A percentile compares a stretch with the other conserved stretches of the same genome.
Conservation (phyloP, 805 yeast species). For the Candida mattraensis region DNA sequence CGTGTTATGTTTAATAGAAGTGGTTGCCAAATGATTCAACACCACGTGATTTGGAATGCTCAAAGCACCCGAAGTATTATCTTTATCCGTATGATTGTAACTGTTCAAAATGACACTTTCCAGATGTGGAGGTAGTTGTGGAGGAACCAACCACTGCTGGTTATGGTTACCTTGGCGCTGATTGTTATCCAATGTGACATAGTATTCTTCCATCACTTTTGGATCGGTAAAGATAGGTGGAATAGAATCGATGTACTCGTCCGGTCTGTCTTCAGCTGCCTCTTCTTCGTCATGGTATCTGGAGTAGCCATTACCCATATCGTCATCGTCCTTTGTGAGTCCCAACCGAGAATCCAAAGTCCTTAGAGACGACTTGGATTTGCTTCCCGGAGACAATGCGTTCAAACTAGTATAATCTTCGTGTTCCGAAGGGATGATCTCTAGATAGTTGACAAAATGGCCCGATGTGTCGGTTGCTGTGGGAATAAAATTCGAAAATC, state of each 20-base stretch:
- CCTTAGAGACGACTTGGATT: conserved; percentile 31
- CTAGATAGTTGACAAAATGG: conserved; percentile 88
- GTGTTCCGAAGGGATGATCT: conserved; percentile 46
- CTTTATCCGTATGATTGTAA: conserved; percentile 59
- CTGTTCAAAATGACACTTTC: conserved; percentile 90
- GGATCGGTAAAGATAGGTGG: conserved; percentile 87
- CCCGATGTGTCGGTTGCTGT: conserved; percentile 98
- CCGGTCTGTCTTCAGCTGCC: conserved; percentile 28
- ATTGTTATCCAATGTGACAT: conserved; percentile 70
- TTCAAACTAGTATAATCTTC: conserved; percentile 25
- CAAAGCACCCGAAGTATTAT: conserved; percentile 83
- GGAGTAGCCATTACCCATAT: conserved; percentile 79
- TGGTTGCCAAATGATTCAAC: conserved; percentile 91
- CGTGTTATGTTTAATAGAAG: conserved; percentile 90
- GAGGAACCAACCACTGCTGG: conserved; percentile 74
- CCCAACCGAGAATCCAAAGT: conserved; percentile 64
- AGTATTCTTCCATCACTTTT: conserved; percentile 83
- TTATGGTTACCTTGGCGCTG: conserved; percentile 52
- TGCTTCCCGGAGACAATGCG: conserved; percentile 15
- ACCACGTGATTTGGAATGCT: conserved; percentile 96
- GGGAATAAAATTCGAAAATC: conserved; percentile 87
- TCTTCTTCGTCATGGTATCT: conserved; percentile 68
- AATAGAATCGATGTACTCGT: conserved; percentile 60
- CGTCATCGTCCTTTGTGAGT: conserved; percentile 67
- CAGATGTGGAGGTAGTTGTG: conserved; percentile 94